These are phyloP conservation scores for Candida khao-thaluensis DNA, from an alignment of 805 yeast species.

Conservation along the genomic window DNA sequence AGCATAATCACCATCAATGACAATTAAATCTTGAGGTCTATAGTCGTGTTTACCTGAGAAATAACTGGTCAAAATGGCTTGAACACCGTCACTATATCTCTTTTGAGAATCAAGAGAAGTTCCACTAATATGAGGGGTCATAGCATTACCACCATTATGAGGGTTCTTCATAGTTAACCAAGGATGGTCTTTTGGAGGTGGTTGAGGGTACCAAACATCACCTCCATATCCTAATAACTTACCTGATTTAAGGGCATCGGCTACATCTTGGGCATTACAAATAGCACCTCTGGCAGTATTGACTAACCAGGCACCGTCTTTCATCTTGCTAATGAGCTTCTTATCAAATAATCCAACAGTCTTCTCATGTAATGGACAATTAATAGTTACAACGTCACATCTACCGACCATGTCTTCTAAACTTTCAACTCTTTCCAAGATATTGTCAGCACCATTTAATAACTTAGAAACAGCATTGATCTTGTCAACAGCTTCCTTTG, in stretches of 20 bases:
- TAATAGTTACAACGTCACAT: conserved; percentile 73
- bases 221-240: conserved; percentile 80
- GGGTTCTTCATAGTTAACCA: conserved; percentile 71
- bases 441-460: conserved; percentile 48
- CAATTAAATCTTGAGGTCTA: conserved; percentile 74
- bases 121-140: conserved; percentile 83
- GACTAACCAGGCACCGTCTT: conserved; percentile 69
- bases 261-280: conserved; percentile 69
- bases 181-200: conserved; percentile 74
- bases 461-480: conserved; percentile 36
- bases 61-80: conserved; percentile 61
- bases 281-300: conserved; percentile 86
- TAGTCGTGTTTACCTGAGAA: conserved; percentile 63
- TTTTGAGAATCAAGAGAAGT: conserved; percentile 78
- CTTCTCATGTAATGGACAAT: conserved; percentile 73
- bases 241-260: conserved; percentile 68
- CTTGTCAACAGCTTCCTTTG: conserved; percentile 47
- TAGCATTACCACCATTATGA: conserved; percentile 75
- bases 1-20: conserved; percentile 67
- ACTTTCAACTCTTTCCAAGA: conserved; percentile 57
- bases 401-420: conserved; percentile 64
- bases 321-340: conserved; percentile 63
- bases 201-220: conserved; percentile 85
- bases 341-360: conserved; percentile 68
- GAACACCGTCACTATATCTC: conserved; percentile 69